Evolutionary conservation across 352 stramenopile species (phyloP).

Genomic region (Globisporangium nodosum): DNA sequence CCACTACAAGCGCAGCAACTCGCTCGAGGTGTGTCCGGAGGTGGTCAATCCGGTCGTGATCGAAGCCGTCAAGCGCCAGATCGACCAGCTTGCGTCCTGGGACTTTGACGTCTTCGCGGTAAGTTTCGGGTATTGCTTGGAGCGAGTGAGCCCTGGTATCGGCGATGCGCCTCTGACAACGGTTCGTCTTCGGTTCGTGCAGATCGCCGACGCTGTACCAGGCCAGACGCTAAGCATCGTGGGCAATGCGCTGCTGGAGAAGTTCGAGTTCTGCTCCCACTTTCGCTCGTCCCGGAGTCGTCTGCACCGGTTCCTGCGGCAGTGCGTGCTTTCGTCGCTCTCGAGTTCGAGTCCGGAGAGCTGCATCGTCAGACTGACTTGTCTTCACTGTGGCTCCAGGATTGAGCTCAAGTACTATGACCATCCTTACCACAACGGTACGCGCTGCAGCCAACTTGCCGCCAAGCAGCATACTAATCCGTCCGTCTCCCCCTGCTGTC

Average conservation of each 20-base stretch:
- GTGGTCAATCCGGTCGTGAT: conserved; percentile 39
- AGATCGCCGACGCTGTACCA: conserved; percentile 47
- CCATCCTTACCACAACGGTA: conserved; percentile 86
- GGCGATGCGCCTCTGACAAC: background rate
- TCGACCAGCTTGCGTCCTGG: conserved; percentile 55
- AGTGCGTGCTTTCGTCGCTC: conserved; percentile 33
- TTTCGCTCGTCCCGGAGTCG: conserved; percentile 52
- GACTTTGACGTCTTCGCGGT: conserved; percentile 70
- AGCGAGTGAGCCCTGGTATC: too few relatives aligned
- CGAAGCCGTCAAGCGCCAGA: conserved; percentile 40
- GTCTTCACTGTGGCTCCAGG: conserved; percentile 13
- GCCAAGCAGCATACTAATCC: background rate
- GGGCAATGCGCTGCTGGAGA: conserved; percentile 69
- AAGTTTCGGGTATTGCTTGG: background rate
- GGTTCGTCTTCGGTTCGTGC: background rate
- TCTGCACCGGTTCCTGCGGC: conserved; percentile 50
- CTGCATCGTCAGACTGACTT: background rate
- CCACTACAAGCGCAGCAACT: conserved; percentile 24
- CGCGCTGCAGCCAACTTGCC: background rate
- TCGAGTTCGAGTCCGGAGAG: background rate
- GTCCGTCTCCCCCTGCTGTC: background rate
- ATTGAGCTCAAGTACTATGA: conserved; percentile 56
- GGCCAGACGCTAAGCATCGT: conserved; percentile 60
- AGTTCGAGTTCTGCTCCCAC: conserved; percentile 57
- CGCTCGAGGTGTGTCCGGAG: conserved; percentile 51